Conservation (phyloP, 306 rosid species). For the Potentilla sterilis region DNA sequence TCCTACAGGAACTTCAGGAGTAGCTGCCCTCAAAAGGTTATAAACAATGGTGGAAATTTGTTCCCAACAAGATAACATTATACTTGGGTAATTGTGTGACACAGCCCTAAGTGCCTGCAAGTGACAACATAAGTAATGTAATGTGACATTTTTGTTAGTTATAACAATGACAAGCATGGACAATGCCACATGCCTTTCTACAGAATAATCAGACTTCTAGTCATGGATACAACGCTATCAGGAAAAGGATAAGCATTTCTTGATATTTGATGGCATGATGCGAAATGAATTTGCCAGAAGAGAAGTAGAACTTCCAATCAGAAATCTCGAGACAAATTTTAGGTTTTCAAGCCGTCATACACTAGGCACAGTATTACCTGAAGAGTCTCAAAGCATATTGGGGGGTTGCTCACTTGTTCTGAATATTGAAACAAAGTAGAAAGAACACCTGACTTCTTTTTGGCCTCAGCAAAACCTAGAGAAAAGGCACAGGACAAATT, state of each 20-base stretch:
- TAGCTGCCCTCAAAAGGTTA: slow-evolving; percentile 44
- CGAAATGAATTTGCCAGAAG: neutral
- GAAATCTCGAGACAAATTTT: slow-evolving; percentile 5
- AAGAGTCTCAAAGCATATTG: slow-evolving; percentile 87
- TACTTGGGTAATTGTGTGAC: slow-evolving; percentile 79
- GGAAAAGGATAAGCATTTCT: slow-evolving; percentile 3
- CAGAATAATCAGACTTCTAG: neutral
- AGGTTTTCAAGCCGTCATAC: neutral
- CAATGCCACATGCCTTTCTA: neutral
- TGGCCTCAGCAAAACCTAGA: slow-evolving; percentile 42
- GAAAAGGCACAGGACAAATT: slow-evolving; percentile 29
- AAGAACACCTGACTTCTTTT: slow-evolving; percentile 63
- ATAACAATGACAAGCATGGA: neutral
- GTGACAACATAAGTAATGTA: slow-evolving; percentile 11
- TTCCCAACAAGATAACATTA: slow-evolving; percentile 68
- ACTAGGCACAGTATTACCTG: slow-evolving; percentile 54
- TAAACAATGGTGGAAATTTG: slow-evolving; percentile 57
- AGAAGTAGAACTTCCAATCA: neutral
- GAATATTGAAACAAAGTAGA: slow-evolving; percentile 54
- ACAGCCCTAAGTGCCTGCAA: slow-evolving; percentile 79
- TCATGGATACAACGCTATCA: neutral
- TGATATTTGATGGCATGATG: neutral
- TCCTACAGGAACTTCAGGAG: slow-evolving; percentile 48
- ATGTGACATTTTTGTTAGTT: neutral
- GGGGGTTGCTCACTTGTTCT: slow-evolving; percentile 50